Conservation (phyloP, 345 rosid species). For the Arabidopsis arenosa region DNA sequence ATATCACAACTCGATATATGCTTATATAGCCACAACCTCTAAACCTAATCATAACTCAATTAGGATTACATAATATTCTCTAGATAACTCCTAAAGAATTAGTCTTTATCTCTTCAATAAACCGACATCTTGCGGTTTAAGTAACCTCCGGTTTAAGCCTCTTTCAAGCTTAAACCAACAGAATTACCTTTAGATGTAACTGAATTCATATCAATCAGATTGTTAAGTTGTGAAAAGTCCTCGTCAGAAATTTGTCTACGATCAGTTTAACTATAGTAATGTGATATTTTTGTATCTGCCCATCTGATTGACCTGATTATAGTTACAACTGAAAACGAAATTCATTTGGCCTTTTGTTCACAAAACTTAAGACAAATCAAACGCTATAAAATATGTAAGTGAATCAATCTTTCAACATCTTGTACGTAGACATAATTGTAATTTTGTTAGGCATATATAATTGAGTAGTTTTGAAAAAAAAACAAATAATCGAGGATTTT, state of each 20-base stretch:
- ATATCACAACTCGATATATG: no score
- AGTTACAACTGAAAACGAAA: not conserved
- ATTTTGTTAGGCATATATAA: not conserved
- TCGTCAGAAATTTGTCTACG: not conserved
- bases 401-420: not conserved
- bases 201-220: not conserved
- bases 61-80: no score
- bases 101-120: no score
- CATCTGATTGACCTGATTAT: not conserved
- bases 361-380: not conserved
- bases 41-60: no score
- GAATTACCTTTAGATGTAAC: not conserved
- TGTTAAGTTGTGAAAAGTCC: not conserved
- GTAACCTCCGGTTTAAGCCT: no score
- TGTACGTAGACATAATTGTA: not conserved
- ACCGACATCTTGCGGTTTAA: no score
- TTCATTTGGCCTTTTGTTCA: conserved; percentile 2
- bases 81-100: no score
- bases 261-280: not conserved
- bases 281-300: not conserved
- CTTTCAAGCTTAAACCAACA: no score
- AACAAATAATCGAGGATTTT: not conserved
- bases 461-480: not conserved
- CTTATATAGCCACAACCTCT: no score
- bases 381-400: not conserved